phyloP scores from a whole-genome alignment of 2,329 filamentous ascomycete genomes.

The Penicillium italicum region DNA sequence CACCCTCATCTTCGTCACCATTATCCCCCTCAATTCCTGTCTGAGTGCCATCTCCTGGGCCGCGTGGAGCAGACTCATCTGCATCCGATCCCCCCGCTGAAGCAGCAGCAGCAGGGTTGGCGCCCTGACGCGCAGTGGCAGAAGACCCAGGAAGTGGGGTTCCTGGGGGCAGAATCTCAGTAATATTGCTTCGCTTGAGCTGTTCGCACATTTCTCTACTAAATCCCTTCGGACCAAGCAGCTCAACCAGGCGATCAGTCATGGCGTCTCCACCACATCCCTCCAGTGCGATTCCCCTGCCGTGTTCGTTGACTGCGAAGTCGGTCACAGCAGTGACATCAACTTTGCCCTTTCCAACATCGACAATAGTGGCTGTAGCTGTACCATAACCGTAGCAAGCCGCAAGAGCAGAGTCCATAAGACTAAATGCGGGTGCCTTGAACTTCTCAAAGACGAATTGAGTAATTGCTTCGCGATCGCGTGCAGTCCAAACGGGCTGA shows the following conservation, averaged over 20 bases:
- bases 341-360: constrained; percentile 88
- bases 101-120: constrained; percentile 55
- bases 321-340: constrained; percentile 89
- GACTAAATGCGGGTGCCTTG: constrained; percentile 83
- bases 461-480: constrained; percentile 80
- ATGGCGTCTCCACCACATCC: constrained; percentile 83
- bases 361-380: constrained; percentile 76
- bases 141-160: constrained; percentile 51
- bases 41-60: constrained; percentile 54
- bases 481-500: constrained; percentile 84
- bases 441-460: constrained; percentile 98
- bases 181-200: constrained; percentile 60
- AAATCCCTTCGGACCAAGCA: constrained; percentile 59
- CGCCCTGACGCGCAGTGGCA: constrained; percentile 40
- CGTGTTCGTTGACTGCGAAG: constrained; percentile 68
- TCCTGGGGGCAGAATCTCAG: constrained; percentile 57
- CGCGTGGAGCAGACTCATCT: constrained; percentile 46
- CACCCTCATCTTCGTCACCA: constrained; percentile 57
- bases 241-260: constrained; percentile 66
- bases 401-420: constrained; percentile 85
- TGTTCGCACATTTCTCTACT: constrained; percentile 63
- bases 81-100: constrained; percentile 51
- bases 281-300: constrained; percentile 58
- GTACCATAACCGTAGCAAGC: constrained; percentile 78
- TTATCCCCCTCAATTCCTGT: constrained; percentile 50